Evolutionary conservation across 306 rosid genomes (phyloP), one percentile per base, ranked within the genome.

Genomic region (Acmispon strigosus): DNA sequence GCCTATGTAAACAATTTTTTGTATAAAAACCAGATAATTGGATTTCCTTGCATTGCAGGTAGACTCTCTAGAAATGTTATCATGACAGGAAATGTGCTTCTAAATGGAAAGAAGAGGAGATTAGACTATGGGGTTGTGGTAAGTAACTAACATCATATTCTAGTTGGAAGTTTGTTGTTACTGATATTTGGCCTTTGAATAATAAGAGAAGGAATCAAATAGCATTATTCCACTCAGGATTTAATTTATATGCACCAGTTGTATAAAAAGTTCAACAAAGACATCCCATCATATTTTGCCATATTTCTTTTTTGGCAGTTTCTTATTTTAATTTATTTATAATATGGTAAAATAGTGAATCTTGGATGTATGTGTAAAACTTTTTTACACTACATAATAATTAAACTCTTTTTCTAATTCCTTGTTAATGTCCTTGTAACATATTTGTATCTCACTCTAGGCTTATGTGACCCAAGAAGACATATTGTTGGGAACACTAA

Each of bases 391-490:
- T 5, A 6, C 7, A 27, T 27, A 32, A 13, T 39, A 0, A 8
- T 39, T 8, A n/a, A 29, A 17, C 14, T 8, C 1, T 20, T 27
- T 49, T 20, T 20, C 14, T 12, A 15, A 41, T 51, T 14, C 9
- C 13, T 32, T 60, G 16, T 10, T 18, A 42, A 17, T 50, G 2
- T 10, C 32, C 15, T 60, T 10, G 24, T 19, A 18, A 16, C 45
- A 34, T 72, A 6, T 69, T 44, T 0, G 45, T 43, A 7, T 66
- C 34, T 18, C 27, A 48, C 27, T 11, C 11, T 29, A 94, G 98
- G 97, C 96, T 15, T 94, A 90, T 69, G 96, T 94, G 82, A 91
- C 97, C 34, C 97, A 94, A 83, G 97, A 89, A 75, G 93, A 94
- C 78, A 76, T 62, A 77, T 54, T 94, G 60, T 60, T 94, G 81